Evolutionary conservation across 2,329 filamentous ascomycete species (phyloP), one percentile per base, ranked within the genome.

Genomic region (Aphanoascus verrucosus): DNA sequence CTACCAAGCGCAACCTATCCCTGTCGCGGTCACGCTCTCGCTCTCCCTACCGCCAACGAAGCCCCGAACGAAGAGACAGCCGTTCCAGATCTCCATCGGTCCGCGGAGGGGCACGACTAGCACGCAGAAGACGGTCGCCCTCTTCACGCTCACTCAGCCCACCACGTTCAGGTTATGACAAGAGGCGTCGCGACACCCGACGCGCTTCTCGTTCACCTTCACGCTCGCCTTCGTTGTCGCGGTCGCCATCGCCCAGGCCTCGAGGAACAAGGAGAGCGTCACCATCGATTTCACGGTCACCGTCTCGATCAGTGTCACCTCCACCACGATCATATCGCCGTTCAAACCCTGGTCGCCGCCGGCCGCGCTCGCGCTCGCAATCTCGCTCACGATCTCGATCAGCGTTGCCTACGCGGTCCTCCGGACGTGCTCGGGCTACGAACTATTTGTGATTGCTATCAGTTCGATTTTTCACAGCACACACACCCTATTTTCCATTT

Each of bases 31-130:
- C 55, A 7, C 50, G 37, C 11, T 55, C 54, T n/a, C 50, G 42
- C 14, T 55, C 54, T n/a, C 50, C 53, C 6, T 54, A 54, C 8
- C 56, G 53, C 28, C 53, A 45, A 5, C 49, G 40, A 17, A 38
- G 35, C 35, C n/a, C 53, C 42, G 49, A 51, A 20, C 58, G 63
- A 40, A 60, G 63, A 43, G 35, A 48, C 11, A 67, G 65, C 50
- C 64, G 64, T 51, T 66, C 67, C 5, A 53, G 65, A 51, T 69
- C 67, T 2, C 41, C 62, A 5, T 62, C 66, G 14, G 64, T 61
- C 32, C 61, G 60, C 19, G 64, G 63, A 35, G n/a, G n/a, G n/a
- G 59, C 23, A 28, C 23, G 59, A 44, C 56, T 51, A 8, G 53
- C 59, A 1, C 59, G 57, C 35, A 57, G 55, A 8, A 59, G 47